Base-by-base conservation (phyloP, 2,329 filamentous ascomycete genomes). In the Calonectria fujianensis region DNA sequence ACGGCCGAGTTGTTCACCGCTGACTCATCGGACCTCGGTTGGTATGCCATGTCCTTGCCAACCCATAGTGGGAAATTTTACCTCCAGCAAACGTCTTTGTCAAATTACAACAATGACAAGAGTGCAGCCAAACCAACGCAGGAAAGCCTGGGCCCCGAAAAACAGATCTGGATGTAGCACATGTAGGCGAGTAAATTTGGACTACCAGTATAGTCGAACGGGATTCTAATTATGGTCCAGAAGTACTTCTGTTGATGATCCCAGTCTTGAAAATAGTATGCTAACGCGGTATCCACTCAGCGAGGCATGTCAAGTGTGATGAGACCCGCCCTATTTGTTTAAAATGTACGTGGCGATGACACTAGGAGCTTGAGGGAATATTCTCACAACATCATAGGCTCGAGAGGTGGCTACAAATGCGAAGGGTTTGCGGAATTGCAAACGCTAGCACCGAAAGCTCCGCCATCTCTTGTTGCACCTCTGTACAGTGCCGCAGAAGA, bases 281-380 rank as follows among this genome's bases (percentile, higher is more conserved):
- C 57, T 61, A 20, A 61, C 24, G 3, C 1, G 14, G n/a, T 41
- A 27, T 39, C 24, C n/a, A 35, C 11, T 39, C n/a, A 61, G 57
- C n/a, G 57, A 61, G 57, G n/a, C 57, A n/a, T 39, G 57, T 61
- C 3, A 39, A 41, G 24, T 61, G 57, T 11, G 57, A 61, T 16
- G 57, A 61, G 24, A 41, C 57, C 3, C 32, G 35, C 2, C 57
- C 57, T 29, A 41, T 61, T 10, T 61, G 57, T 29, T 29, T 10
- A 20, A 61, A 61, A 41, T 61, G 57, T 61, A 41, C 3, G 57
- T 37, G 16, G 5, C n/a, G 7, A 11, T 27, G 14, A 45, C 4
- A 31, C 14, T n/a, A 10, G 6, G 20, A 14, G n/a, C 1, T 2
- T 14, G n/a, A 41, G 24, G 35, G 14, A 29, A 20, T 27, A 24